Base-by-base conservation (phyloP, 2,329 filamentous ascomycete species). In the Paracoccidioides lutzii region DNA sequence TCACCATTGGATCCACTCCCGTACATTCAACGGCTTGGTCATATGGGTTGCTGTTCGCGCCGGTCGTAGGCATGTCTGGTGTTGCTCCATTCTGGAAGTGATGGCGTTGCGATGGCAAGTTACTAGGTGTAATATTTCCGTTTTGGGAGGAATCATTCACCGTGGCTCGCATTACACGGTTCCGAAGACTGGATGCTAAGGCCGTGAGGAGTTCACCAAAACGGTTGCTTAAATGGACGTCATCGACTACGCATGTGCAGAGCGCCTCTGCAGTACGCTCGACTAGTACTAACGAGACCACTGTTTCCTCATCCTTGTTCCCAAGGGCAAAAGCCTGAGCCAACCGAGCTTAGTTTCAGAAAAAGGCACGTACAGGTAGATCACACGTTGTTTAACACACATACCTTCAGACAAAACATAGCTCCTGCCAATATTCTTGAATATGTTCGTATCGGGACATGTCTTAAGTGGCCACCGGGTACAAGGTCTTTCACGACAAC, bases 221-320 rank as follows among this genome's bases (percentile, higher is more conserved):
- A 6, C 87, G 81, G 57, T 87, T 89, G 35, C 75, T 76, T 3
- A 81, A 73, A 64, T 81, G 79, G 7, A 81, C 78, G 61, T 81
- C 79, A 60, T 81, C 79, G 12, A 81, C 78, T 35, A 80, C 78
- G 63, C 75, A 77, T 33, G 73, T 76, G 41, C 75, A 73, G 43
- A 81, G 70, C 6, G 76, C 77, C 43, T 74, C 70, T 4, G 78
- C 75, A 1, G 76, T 78, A 15, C 73, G 70, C 55, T 77, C 75
- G 49, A 81, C 72, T 3, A 80, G 69, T 9, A 68, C 70, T 3
- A 81, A 69, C 1, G 74, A 77, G 45, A 76, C 71, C 10, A 73
- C 72, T 5, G 80, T 74, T 55, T 81, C 76, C 62, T 75, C 73
- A 59, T 79, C 78, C 22, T 76, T 77, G 0, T 76, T 76, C n/a